Conservation (phyloP, 2,329 filamentous ascomycete species). For the Xylaria sp. region DNA sequence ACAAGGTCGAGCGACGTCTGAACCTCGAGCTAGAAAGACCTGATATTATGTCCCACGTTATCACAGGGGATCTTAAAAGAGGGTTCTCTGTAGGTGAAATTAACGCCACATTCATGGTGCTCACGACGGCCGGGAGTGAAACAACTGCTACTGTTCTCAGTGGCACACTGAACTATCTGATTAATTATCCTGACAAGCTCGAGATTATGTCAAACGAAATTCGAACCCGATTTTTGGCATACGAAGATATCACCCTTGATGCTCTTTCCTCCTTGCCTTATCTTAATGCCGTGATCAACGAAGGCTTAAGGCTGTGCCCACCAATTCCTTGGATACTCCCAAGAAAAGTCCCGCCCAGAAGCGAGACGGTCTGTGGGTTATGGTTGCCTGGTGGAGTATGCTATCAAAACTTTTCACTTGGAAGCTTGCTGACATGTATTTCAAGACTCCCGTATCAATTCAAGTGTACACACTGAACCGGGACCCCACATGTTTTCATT, state of each 20-base stretch:
- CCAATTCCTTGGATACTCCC: slow-evolving; percentile 42
- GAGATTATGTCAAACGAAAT: slow-evolving; percentile 28
- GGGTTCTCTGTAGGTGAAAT: slow-evolving; percentile 46
- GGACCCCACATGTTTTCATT: slow-evolving; percentile 36
- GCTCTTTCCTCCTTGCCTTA: slow-evolving; percentile 36
- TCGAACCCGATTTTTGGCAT: slow-evolving; percentile 15
- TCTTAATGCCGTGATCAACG: slow-evolving; percentile 39
- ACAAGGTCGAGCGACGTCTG: slow-evolving; percentile 47
- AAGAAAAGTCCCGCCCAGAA: slow-evolving; percentile 30
- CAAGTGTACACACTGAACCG: slow-evolving; percentile 41
- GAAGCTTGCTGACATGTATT: background rate
- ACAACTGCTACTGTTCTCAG: slow-evolving; percentile 44
- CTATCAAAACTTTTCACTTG: background rate
- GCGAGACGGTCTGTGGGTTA: slow-evolving; percentile 35
- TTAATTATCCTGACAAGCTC: slow-evolving; percentile 36
- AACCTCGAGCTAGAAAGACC: slow-evolving; percentile 45
- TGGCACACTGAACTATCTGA: slow-evolving; percentile 43
- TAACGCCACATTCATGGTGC: slow-evolving; percentile 48
- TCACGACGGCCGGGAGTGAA: slow-evolving; percentile 48
- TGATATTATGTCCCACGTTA: slow-evolving; percentile 48
- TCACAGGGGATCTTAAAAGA: slow-evolving; percentile 33
- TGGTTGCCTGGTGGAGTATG: slow-evolving; percentile 40
- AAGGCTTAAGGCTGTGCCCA: slow-evolving; percentile 41
- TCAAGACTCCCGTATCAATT: slow-evolving; percentile 42
- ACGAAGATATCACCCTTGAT: slow-evolving; percentile 34